Conservation (phyloP, 108 stramenopile genomes). For the Cyclostephanos invisitatus region DNA sequence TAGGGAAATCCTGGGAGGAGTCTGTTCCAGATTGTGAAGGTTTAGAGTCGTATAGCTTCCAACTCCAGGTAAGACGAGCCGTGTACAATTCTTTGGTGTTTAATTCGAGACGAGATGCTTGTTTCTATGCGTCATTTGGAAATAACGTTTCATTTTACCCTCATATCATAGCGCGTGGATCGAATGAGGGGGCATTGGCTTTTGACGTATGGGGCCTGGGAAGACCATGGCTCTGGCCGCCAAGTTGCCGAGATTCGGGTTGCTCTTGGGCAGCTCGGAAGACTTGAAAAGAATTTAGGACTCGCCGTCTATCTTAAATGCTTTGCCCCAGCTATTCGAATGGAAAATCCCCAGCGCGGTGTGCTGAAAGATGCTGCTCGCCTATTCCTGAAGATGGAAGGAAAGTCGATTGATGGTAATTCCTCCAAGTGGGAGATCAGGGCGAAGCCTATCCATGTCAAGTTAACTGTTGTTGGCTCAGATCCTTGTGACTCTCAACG, state of each 20-base stretch:
- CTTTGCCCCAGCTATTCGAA: slow-evolving; percentile 55
- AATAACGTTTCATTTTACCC: not conserved
- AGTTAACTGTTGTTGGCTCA: slow-evolving; percentile 32
- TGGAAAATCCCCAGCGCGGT: slow-evolving; percentile 51
- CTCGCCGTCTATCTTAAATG: slow-evolving; percentile 48
- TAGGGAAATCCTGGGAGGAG: slow-evolving; percentile 41
- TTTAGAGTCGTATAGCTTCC: slow-evolving; percentile 52
- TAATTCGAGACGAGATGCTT: not conserved
- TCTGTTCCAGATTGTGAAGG: slow-evolving; percentile 35
- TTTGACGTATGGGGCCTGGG: slow-evolving; percentile 54
- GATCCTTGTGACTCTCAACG: slow-evolving; percentile 35
- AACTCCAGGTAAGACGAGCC: slow-evolving; percentile 27
- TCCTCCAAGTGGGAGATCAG: slow-evolving; percentile 35
- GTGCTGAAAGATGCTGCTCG: slow-evolving; percentile 41
- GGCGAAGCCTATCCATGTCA: slow-evolving; percentile 9
- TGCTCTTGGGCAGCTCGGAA: slow-evolving; percentile 30
- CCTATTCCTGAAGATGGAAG: slow-evolving; percentile 22
- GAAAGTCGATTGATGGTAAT: slow-evolving; percentile 2
- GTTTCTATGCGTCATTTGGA: not conserved
- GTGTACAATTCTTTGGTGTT: not conserved
- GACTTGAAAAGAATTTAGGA: slow-evolving; percentile 37
- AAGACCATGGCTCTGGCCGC: slow-evolving; percentile 50
- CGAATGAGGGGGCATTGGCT: slow-evolving; percentile 52
- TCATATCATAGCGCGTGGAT: slow-evolving; percentile 26
- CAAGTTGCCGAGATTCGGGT: slow-evolving; percentile 58